These are phyloP conservation scores for Auriscalpium vulgare DNA, from an alignment of 768 basidiomycete species.

Conservation along the genomic window DNA sequence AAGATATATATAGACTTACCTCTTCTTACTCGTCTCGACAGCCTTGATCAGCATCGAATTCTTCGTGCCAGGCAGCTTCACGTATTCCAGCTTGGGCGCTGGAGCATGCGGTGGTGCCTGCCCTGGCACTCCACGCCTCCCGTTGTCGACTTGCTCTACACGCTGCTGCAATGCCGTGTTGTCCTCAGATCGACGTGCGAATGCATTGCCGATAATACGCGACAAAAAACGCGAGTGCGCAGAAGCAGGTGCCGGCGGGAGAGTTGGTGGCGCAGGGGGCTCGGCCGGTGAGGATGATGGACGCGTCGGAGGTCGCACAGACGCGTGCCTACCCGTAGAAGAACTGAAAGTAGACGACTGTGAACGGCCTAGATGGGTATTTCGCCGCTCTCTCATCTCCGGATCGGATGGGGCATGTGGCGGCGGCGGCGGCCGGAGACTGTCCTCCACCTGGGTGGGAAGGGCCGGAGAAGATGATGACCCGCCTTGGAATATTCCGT, in stretches of 20 bases:
- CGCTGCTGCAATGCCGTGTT: slow-evolving; percentile 26
- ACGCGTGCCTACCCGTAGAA: slow-evolving; percentile 12
- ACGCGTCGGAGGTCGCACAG: slow-evolving; percentile 6
- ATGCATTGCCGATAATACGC: slow-evolving; percentile 59
- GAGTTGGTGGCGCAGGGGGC: not conserved
- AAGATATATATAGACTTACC: slow-evolving; percentile 32
- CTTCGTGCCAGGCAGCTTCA: slow-evolving; percentile 88
- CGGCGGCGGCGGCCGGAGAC: slow-evolving; percentile 13
- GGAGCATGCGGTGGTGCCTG: slow-evolving; percentile 43
- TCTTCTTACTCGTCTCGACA: slow-evolving; percentile 86
- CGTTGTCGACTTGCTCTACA: slow-evolving; percentile 33
- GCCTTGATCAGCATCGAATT: slow-evolving; percentile 77
- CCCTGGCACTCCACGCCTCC: slow-evolving; percentile 25
- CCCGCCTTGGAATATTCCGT: slow-evolving; percentile 32
- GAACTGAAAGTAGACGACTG: slow-evolving; percentile 12
- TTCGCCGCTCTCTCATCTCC: slow-evolving; percentile 11
- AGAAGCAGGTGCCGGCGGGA: slow-evolving; percentile 15
- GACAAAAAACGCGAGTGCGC: slow-evolving; percentile 62
- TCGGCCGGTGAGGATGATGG: not conserved
- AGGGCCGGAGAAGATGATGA: slow-evolving; percentile 21
- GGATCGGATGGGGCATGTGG: not conserved
- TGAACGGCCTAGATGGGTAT: not conserved
- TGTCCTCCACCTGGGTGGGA: slow-evolving; percentile 18
- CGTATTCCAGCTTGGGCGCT: slow-evolving; percentile 83
- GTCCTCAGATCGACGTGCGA: slow-evolving; percentile 56